Percentiles rank a stretch among this genome's conserved stretches.
These are phyloP conservation scores for Juglanconis oblonga DNA, from an alignment of 2,329 filamentous ascomycete species.

Conservation along the genomic window DNA sequence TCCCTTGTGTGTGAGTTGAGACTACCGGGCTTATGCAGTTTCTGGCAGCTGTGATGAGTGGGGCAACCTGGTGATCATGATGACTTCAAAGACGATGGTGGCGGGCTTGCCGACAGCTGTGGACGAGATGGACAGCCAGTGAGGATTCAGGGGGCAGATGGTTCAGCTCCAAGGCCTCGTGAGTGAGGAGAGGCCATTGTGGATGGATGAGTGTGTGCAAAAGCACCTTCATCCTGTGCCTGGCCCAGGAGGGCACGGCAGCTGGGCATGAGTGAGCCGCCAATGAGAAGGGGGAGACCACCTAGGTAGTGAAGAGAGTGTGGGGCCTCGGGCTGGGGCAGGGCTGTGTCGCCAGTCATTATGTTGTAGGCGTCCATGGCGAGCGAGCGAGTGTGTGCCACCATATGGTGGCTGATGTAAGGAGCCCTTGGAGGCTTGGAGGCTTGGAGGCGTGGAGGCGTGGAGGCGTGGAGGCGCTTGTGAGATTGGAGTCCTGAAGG, in stretches of 20 bases:
- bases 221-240: not conserved
- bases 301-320: not conserved
- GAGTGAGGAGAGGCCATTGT: not conserved
- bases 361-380: not conserved
- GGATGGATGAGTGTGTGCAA: not conserved
- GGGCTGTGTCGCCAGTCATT: not conserved
- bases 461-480: not conserved
- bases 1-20: not conserved
- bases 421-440: not conserved
- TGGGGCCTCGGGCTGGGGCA: not conserved
- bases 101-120: not conserved
- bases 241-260: not conserved
- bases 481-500: not conserved
- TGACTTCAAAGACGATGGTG: not conserved
- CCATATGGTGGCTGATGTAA: not conserved
- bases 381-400: not conserved
- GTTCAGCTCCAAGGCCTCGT: not conserved
- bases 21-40: not conserved
- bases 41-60: not conserved
- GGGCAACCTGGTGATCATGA: not conserved
- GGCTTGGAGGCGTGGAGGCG: too few relatives aligned
- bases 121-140: not conserved
- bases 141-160: not conserved
- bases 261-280: not conserved
- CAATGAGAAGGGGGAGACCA: not conserved